Conservation (phyloP, 495 filamentous ascomycete genomes). For the Lasiosphaeria hispida region DNA sequence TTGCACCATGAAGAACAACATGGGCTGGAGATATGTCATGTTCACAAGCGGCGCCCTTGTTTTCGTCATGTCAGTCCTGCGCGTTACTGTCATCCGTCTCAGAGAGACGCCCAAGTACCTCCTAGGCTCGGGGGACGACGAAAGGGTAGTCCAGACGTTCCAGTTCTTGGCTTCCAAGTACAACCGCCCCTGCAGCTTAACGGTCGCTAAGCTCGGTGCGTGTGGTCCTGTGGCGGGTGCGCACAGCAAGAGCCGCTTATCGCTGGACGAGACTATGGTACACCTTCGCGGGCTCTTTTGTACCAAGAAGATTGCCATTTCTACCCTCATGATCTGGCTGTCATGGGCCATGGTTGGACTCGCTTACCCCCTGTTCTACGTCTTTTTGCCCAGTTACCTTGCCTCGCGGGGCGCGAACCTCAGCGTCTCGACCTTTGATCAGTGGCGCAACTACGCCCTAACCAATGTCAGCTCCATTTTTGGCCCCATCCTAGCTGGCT, state of each 20-base stretch:
- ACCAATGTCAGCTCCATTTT: constrained; percentile 63
- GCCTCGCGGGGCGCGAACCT: constrained; percentile 34
- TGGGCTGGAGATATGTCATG: constrained; percentile 81
- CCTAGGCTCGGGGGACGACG: constrained; percentile 61
- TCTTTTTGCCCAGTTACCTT: constrained; percentile 58
- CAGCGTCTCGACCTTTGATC: constrained; percentile 48
- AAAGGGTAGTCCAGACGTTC: constrained; percentile 58
- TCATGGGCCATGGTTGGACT: constrained; percentile 70
- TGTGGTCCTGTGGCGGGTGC: constrained; percentile 44
- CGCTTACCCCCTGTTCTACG: constrained; percentile 67
- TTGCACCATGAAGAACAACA: constrained; percentile 64
- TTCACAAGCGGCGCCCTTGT: constrained; percentile 64
- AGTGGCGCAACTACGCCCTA: constrained; percentile 71
- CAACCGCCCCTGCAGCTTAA: constrained; percentile 61
- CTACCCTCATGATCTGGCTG: constrained; percentile 64
- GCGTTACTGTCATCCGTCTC: constrained; percentile 65
- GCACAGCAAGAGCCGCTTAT: constrained; percentile 44
- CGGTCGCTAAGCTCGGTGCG: constrained; percentile 56
- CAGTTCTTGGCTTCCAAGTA: constrained; percentile 61
- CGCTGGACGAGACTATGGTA: constrained; percentile 47
- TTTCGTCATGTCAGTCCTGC: constrained; percentile 61
- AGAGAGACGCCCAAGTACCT: constrained; percentile 74
- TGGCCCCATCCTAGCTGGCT: constrained; percentile 63
- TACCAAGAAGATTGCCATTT: constrained; percentile 58
- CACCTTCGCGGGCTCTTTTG: constrained; percentile 64